Conservation (phyloP, 176 grass and related monocot genomes). For the Musa schizocarpa region DNA sequence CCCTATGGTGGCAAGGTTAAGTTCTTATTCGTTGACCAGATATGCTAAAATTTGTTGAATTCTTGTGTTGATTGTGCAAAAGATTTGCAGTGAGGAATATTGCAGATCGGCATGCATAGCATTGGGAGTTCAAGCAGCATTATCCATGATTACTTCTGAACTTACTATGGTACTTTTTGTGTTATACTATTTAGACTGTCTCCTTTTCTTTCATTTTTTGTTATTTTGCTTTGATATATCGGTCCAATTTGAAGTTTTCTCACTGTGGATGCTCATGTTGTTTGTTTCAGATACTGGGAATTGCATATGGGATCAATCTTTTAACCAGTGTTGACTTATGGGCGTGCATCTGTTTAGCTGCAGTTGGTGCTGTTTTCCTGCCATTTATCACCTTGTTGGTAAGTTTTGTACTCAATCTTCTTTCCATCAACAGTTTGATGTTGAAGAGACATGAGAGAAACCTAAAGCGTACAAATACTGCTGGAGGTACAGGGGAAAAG, state of each 20-base stretch:
- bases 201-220: background rate
- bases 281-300: constrained; percentile 81
- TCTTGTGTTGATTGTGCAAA: background rate
- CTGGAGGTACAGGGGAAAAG: constrained; percentile 46
- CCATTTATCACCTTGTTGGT: constrained; percentile 63
- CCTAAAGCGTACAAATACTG: background rate
- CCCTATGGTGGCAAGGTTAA: background rate
- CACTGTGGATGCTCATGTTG: background rate
- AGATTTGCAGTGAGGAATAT: constrained; percentile 19
- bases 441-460: background rate
- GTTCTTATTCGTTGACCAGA: background rate
- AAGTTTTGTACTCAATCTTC: constrained; percentile 18
- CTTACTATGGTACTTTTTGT: constrained; percentile 12
- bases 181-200: background rate
- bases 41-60: background rate
- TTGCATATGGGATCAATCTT: constrained; percentile 81
- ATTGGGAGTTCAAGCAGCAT: background rate
- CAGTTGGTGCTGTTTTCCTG: constrained; percentile 55
- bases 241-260: too few species aligned
- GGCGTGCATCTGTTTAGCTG: constrained; percentile 58
- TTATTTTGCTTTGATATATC: background rate
- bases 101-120: constrained; percentile 1
- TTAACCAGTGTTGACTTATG: constrained; percentile 64
- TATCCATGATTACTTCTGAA: constrained; percentile 8
- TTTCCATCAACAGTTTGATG: background rate